phyloP scores from a whole-genome alignment of 208 protist species.

The Acanthamoeba royreba region DNA sequence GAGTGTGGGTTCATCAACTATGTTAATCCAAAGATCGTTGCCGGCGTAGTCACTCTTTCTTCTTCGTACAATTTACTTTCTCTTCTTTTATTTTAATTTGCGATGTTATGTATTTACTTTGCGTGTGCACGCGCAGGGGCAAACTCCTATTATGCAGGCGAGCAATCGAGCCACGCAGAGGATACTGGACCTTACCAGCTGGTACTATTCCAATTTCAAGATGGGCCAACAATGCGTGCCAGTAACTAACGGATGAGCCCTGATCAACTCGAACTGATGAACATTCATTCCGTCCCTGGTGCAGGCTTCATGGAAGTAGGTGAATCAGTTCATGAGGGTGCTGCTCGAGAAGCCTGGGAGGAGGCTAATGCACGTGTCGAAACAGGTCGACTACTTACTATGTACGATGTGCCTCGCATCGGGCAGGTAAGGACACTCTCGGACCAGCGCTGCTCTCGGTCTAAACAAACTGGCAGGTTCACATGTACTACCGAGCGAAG shows the following conservation, averaged over 20 bases:
- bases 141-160: not conserved
- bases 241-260: not conserved
- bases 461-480: not conserved
- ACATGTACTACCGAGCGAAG: not conserved
- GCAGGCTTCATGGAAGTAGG: slow-evolving; percentile 31
- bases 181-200: not conserved
- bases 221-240: too few species aligned
- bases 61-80: not conserved
- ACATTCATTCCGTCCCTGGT: not conserved
- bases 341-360: not conserved
- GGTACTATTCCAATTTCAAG: too few species aligned
- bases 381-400: not conserved
- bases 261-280: not conserved
- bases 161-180: not conserved
- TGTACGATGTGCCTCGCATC: not conserved
- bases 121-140: too few species aligned
- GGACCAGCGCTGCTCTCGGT: too few species aligned
- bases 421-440: not conserved
- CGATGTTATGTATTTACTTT: too few species aligned
- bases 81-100: not conserved
- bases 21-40: slow-evolving; percentile 10
- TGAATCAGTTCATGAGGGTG: not conserved
- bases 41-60: not conserved
- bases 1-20: slow-evolving; percentile 20
- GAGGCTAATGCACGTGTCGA: not conserved